Base-by-base conservation (phyloP, 306 rosid genomes). In the Trichosanthes truncata region DNA sequence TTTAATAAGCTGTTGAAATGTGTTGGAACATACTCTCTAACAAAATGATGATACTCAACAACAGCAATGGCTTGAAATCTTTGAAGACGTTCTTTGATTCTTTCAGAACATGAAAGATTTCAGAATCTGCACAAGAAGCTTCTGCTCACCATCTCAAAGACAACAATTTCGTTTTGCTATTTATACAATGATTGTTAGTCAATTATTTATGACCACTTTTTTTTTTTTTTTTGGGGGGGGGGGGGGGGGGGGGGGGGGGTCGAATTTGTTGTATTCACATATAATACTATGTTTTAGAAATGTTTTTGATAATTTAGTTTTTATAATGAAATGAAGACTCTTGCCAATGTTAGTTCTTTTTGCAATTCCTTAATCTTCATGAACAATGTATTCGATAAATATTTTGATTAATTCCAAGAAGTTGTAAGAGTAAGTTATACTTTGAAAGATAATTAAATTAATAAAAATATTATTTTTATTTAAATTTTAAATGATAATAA, bases 1-100 rank as follows among this genome's bases (percentile, higher is more conserved):
- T 87, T 82, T 86, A 53, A 83, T 79, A 74, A 78, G 62, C 81
- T 76, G 56, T 77, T 89, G 83, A 81, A 83, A 71, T 78, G 87
- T 66, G 72, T 81, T 66, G 80, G 65, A 48, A 51, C 82, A 3
- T 53, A 41, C 68, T 74, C 77, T 57, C 57, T 41, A 40, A 43
- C 29, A 41, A 65, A 41, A 40, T 63, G 12, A 43, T 43, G 60
- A 55, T 55, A 9, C 61, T 31, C 57, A n/a, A 17, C 26, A 12
- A 33, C 43, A 48, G 7, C 59, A 52, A 49, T 48, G 60, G 60
- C 8, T 73, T 8, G 38, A 8, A 73, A 23, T 26, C 40, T 48
- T 46, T 45, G 35, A 45, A 71, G 31, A 25, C 1, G 59, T 13
- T 46, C 59, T 46, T 73, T 73, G 76, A 46, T 45, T 73, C 77